phyloP scores from a whole-genome alignment of 176 grass and related monocot species.

The Musa schizocarpa region DNA sequence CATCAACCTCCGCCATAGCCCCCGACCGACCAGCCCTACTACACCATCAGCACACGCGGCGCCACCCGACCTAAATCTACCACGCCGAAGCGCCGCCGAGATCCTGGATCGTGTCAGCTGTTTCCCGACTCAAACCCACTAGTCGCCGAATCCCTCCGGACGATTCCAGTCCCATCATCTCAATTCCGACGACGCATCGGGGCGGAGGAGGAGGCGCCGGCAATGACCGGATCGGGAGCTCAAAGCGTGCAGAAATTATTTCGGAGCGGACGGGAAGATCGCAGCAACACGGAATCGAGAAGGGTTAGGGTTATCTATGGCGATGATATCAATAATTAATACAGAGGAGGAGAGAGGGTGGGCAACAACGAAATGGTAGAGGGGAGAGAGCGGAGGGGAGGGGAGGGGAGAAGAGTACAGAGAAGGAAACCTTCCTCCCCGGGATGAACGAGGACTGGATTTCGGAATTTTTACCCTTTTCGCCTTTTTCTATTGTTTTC shows the following conservation, averaged over 20 bases:
- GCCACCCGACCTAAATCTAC: not conserved
- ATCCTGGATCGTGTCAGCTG: not conserved
- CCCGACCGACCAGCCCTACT: conserved; percentile 1
- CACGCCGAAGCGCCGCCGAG: not conserved
- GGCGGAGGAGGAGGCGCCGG: not conserved
- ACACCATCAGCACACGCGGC: not conserved
- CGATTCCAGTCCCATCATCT: conserved; percentile 1
- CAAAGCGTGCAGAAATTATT: not conserved
- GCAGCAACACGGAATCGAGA: not conserved
- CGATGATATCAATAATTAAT: not conserved
- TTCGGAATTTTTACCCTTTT: not conserved
- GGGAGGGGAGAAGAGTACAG: not conserved
- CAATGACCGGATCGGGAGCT: not conserved
- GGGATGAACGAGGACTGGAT: not conserved
- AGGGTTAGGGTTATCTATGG: not conserved
- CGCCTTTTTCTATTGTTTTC: not conserved
- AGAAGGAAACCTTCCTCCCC: not conserved
- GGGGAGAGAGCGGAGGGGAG: too few relatives aligned
- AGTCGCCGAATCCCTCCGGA: conserved; percentile 1
- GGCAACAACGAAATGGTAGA: too few relatives aligned
- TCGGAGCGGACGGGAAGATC: not conserved
- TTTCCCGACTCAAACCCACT: not conserved
- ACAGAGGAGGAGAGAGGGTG: not conserved
- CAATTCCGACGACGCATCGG: not conserved
- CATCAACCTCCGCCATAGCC: conserved; percentile 12